Percentiles rank a stretch among this genome's conserved stretches.
These are phyloP conservation scores for Tuber brumale DNA, from an alignment of 495 filamentous ascomycete species.

Conservation along the genomic window DNA sequence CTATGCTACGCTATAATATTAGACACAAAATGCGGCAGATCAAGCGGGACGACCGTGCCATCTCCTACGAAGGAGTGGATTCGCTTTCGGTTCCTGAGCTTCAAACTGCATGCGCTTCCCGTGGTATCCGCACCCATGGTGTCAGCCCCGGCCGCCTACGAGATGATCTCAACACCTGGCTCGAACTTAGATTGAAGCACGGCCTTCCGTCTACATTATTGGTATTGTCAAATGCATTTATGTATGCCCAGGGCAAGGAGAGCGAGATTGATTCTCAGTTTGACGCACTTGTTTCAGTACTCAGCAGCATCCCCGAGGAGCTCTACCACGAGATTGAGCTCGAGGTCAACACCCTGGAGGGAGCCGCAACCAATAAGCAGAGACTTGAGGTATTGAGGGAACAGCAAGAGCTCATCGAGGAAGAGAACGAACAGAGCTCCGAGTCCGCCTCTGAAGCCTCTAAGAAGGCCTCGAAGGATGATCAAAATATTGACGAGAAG, in stretches of 20 bases:
- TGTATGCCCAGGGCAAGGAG: slow-evolving; percentile 83
- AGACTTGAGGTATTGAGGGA: slow-evolving; percentile 98
- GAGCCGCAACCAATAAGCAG: slow-evolving; percentile 97
- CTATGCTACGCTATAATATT: slow-evolving; percentile 95
- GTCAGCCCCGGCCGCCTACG: slow-evolving; percentile 79
- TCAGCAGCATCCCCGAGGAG: slow-evolving; percentile 93
- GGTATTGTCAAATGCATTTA: slow-evolving; percentile 93
- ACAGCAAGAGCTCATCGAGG: slow-evolving; percentile 95
- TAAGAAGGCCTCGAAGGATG: slow-evolving; percentile 52
- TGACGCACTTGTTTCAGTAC: slow-evolving; percentile 82
- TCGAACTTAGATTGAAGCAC: slow-evolving; percentile 87
- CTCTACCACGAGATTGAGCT: slow-evolving; percentile 99
- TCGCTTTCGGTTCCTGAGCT: slow-evolving; percentile 87
- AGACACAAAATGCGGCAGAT: slow-evolving; percentile 98
- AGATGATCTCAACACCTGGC: slow-evolving; percentile 89
- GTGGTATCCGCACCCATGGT: slow-evolving; percentile 86
- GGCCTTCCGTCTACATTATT: slow-evolving; percentile 90
- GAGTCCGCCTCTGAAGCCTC: slow-evolving; percentile 59
- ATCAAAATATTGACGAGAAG: slow-evolving; percentile 80
- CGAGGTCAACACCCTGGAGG: slow-evolving; percentile 94
- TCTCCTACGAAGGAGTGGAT: slow-evolving; percentile 89
- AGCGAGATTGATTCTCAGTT: slow-evolving; percentile 82
- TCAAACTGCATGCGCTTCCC: slow-evolving; percentile 80
- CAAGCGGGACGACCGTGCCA: slow-evolving; percentile 93
- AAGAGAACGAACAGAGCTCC: slow-evolving; percentile 81